Evolutionary conservation across 2,329 filamentous ascomycete species (phyloP).

Genomic region (Cladosporium sp.): DNA sequence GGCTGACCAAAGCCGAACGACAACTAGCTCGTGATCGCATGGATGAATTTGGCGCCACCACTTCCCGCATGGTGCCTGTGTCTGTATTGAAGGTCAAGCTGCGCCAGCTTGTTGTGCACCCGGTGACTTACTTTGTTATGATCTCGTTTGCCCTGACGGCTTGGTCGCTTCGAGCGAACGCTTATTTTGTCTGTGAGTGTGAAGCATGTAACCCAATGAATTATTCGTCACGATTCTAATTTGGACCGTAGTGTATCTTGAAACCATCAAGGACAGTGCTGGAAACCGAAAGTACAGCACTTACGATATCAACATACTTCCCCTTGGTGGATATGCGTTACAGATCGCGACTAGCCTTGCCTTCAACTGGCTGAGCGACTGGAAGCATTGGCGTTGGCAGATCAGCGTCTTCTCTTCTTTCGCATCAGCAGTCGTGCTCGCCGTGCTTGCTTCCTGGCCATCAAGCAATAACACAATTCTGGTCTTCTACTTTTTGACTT

Average conservation of each 20-base stretch:
- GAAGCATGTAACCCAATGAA: not conserved
- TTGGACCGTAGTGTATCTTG: not conserved
- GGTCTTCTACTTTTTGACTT: conserved; percentile 3
- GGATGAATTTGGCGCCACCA: not conserved
- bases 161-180: not conserved
- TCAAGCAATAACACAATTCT: conserved; percentile 4
- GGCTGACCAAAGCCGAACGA: conserved; percentile 27
- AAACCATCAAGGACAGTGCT: not conserved
- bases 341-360: conserved; percentile 6
- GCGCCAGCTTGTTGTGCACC: conserved; percentile 3
- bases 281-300: conserved; percentile 10
- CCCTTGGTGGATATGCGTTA: not conserved
- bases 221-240: not conserved
- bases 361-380: conserved; percentile 1
- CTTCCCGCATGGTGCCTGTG: conserved; percentile 3
- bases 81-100: not conserved
- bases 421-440: not conserved
- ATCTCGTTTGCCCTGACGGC: conserved; percentile 1
- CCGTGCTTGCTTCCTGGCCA: not conserved
- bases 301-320: conserved; percentile 9
- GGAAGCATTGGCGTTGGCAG: conserved; percentile 9
- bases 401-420: not conserved
- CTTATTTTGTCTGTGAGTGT: not conserved
- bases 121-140: conserved; percentile 8
- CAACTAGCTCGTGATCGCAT: conserved; percentile 8